Evolutionary conservation across 2,329 filamentous ascomycete genomes (phyloP).

Genomic region (Coniochaeta ligniaria): DNA sequence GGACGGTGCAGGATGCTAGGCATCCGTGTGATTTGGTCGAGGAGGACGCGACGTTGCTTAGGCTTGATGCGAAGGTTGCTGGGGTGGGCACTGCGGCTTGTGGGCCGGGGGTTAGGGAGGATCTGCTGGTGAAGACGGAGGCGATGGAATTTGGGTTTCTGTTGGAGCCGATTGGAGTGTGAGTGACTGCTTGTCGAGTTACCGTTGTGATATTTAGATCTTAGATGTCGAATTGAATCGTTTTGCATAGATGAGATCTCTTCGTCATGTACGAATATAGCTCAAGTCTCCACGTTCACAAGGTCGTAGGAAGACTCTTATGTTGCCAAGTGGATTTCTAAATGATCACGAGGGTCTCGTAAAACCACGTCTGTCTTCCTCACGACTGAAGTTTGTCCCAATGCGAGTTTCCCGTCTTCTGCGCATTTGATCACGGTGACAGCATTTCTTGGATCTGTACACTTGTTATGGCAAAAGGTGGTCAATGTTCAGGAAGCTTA

Average conservation of each 20-base stretch:
- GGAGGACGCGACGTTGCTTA: conserved; percentile 35
- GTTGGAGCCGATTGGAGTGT: conserved; percentile 19
- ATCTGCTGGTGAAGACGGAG: conserved; percentile 31
- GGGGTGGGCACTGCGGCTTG: conserved; percentile 43
- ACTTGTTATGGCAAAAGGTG: no score
- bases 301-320: no score
- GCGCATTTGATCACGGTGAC: no score
- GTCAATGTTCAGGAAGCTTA: not conserved
- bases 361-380: no score
- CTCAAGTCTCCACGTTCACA: no score
- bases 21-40: conserved; percentile 57
- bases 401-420: no score
- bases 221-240: not conserved
- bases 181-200: not conserved
- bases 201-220: not conserved
- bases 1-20: conserved; percentile 46
- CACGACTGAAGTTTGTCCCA: no score
- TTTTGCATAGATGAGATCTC: no score
- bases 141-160: conserved; percentile 33
- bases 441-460: no score
- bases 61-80: conserved; percentile 37
- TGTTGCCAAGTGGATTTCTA: no score
- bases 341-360: no score
- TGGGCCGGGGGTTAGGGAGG: conserved; percentile 38
- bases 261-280: no score